These are phyloP conservation scores for Sclerotinia subarctica DNA, from an alignment of 2,329 filamentous ascomycete species.

Conservation along the genomic window DNA sequence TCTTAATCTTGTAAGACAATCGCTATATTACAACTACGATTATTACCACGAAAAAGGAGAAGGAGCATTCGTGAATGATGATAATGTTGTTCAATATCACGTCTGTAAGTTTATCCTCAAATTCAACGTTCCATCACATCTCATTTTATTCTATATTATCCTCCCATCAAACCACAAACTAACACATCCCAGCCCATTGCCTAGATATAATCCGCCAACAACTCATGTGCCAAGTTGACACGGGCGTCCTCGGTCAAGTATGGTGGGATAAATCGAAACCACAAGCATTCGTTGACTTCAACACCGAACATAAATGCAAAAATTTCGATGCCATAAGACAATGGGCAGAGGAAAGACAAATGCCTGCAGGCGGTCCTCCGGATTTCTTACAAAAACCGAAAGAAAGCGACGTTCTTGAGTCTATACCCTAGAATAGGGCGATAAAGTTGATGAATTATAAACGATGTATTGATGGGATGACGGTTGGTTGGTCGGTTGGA, in stretches of 20 bases:
- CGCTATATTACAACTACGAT: constrained; percentile 51
- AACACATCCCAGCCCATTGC: constrained; percentile 46
- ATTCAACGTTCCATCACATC: background rate
- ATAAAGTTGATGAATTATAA: background rate
- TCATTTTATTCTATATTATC: background rate
- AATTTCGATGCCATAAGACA: constrained; percentile 51
- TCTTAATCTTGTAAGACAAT: constrained; percentile 51
- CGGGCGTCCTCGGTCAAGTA: constrained; percentile 52
- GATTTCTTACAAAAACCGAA: constrained; percentile 35
- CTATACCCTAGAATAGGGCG: background rate
- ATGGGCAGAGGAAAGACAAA: constrained; percentile 51
- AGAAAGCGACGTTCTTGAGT: constrained; percentile 25
- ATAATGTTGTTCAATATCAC: constrained; percentile 48
- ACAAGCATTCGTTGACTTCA: constrained; percentile 51
- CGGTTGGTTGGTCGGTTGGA: background rate
- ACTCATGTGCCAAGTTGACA: constrained; percentile 53
- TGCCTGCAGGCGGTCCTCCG: constrained; percentile 32
- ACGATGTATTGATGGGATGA: constrained; percentile 1
- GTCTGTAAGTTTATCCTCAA: constrained; percentile 44
- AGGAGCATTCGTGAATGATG: constrained; percentile 49
- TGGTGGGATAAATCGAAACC: constrained; percentile 48
- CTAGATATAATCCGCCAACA: constrained; percentile 54
- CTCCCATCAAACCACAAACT: background rate
- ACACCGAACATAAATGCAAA: constrained; percentile 51
- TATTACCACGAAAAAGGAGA: constrained; percentile 47